These are phyloP conservation scores for Chrysoporthe deuterocubensis DNA, from an alignment of 2,329 filamentous ascomycete species.

Conservation along the genomic window DNA sequence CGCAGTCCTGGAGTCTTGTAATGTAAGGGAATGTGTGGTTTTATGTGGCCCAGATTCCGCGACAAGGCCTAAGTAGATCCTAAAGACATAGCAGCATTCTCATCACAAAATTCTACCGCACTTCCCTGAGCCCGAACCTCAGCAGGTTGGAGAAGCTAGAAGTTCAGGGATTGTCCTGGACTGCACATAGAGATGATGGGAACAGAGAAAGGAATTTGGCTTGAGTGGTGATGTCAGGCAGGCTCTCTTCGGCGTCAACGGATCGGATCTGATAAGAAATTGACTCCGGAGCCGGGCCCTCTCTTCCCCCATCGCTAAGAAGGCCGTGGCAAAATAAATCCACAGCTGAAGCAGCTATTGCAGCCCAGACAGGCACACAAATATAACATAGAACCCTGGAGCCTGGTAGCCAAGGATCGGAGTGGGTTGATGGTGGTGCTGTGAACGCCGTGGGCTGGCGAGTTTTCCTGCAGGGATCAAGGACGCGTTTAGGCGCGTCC, in stretches of 20 bases:
- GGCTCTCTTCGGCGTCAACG: background rate
- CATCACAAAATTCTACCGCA: background rate
- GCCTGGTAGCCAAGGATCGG: slow-evolving; percentile 2
- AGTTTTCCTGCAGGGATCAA: slow-evolving; percentile 8
- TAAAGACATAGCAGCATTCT: background rate
- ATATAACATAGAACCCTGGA: slow-evolving; percentile 1
- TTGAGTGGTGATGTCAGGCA: slow-evolving; percentile 16
- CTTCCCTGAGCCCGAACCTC: background rate
- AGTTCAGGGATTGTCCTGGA: background rate
- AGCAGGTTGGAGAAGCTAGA: background rate
- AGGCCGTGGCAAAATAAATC: background rate
- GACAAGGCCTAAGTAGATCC: no score
- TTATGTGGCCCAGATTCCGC: background rate
- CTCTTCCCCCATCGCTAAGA: background rate
- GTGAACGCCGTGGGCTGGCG: background rate
- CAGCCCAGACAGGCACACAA: background rate
- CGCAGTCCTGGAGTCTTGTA: background rate
- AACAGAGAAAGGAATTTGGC: background rate
- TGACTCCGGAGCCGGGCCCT: slow-evolving; percentile 1
- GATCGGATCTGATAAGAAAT: slow-evolving; percentile 20
- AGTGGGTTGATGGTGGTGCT: slow-evolving; percentile 21
- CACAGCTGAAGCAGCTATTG: slow-evolving; percentile 3
- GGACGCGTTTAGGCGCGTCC: slow-evolving; percentile 12
- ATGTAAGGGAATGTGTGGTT: background rate
- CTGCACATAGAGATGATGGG: background rate